Base-by-base conservation (phyloP, 2,329 filamentous ascomycete genomes). In the Xylaria sp. region DNA sequence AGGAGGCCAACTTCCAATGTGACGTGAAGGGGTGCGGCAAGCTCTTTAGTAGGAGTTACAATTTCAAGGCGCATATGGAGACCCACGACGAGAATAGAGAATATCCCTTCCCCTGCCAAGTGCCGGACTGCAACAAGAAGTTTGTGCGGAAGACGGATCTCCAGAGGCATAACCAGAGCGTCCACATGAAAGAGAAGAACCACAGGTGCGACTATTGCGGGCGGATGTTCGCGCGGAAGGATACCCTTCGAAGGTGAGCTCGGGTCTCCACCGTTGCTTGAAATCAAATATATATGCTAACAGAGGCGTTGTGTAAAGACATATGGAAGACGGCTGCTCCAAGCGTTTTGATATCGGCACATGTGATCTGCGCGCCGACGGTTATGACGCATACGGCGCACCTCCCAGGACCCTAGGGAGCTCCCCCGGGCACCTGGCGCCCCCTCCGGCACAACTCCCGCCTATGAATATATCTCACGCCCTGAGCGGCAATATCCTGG, bases 101-200 rank as follows among this genome's bases (percentile, higher is more conserved):
- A 64, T 90, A 89, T 64, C 85, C 87, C 0, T 88, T 91, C 65
- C 78, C 80, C 1, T 96, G 92, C 71, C 75, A 76, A 1, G 75
- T 85, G 24, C 71, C 78, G 2, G 81, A 80, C 48, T 96, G 92
- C 72, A 79, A 74, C 61, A 91, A 88, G 74, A 83, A 84, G 47
- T 96, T 96, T 71, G 89, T 91, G 17, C 83, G 92, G 63, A 92
- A 89, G 72, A 92, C 91, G 1, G 92, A 96, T 69, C 79, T 96
- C 20, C 78, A 81, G 61, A 73, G 81, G 61, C 79, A 87, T 67
- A 76, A 82, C 71, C 80, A 82, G 63, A 85, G 78, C 66, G 89
- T 94, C 9, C 91, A 95, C 68, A 78, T 86, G 69, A 91, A 90
- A 72, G 79, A 87, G 59, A 83, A 85, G 50, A 86, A 87, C 62